A percentile compares a stretch with the other conserved stretches of the same genome.
phyloP scores from a whole-genome alignment of 2,329 filamentous ascomycete species.

The Chalaropsis ovoidea region DNA sequence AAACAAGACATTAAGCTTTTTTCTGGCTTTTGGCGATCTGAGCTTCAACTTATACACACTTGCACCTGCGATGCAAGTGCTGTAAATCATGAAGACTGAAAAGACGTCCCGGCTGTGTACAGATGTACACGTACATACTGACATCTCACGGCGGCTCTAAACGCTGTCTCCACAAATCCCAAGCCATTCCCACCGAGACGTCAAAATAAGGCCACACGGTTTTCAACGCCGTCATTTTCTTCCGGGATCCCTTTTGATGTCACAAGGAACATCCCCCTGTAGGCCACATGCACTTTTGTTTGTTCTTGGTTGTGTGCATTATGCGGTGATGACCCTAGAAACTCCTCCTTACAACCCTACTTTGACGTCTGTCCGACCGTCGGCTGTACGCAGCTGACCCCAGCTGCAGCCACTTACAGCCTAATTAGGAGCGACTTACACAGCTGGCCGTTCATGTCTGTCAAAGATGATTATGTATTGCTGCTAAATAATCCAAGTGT shows the following conservation, averaged over 20 bases:
- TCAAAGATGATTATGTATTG: too few relatives aligned
- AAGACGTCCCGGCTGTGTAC: neutral
- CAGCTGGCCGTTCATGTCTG: neutral
- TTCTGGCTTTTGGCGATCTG: neutral
- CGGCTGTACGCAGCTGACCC: neutral
- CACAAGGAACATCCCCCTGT: neutral
- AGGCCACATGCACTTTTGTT: neutral
- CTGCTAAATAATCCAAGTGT: too few relatives aligned
- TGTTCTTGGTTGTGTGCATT: neutral
- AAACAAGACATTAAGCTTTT: slow-evolving; percentile 3
- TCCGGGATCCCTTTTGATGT: neutral
- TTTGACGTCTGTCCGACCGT: neutral
- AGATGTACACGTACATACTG: neutral
- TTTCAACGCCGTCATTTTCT: neutral
- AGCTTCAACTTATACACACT: neutral
- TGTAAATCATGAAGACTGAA: neutral
- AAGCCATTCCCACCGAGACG: neutral
- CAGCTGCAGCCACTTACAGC: neutral
- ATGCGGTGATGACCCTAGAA: neutral
- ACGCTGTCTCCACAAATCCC: neutral
- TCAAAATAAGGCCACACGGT: neutral
- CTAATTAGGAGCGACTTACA: neutral
- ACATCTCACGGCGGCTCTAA: neutral
- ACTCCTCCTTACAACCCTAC: neutral
- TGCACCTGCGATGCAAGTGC: neutral